phyloP scores from a whole-genome alignment of 1,284 basidiomycete genomes.

The Ustilago lituana region DNA sequence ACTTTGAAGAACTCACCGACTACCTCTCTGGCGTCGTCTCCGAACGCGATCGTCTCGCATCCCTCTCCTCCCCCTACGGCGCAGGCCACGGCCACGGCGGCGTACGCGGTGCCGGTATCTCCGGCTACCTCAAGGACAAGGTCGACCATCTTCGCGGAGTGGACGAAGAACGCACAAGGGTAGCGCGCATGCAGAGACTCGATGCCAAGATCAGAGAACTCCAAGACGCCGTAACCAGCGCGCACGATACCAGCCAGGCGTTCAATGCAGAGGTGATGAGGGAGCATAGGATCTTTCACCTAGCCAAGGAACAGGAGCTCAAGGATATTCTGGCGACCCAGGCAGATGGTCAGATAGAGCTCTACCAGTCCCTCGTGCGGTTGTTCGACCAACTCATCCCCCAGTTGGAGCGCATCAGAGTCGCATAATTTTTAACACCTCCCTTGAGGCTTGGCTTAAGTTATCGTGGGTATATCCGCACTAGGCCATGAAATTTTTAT shows the following conservation, averaged over 20 bases:
- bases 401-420: constrained; percentile 28
- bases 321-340: constrained; percentile 88
- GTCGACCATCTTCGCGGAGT: constrained; percentile 90
- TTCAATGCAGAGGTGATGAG: constrained; percentile 92
- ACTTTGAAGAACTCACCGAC: constrained; percentile 96
- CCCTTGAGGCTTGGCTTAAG: too few species aligned
- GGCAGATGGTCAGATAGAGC: constrained; percentile 92
- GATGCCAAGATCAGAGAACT: constrained; percentile 96
- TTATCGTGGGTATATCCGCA: too few species aligned
- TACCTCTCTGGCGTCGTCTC: constrained; percentile 89
- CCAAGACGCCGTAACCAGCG: constrained; percentile 92
- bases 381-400: constrained; percentile 41
- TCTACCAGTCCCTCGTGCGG: constrained; percentile 69
- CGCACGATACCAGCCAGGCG: constrained; percentile 92
- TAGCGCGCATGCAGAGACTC: constrained; percentile 89
- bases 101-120: constrained; percentile 75
- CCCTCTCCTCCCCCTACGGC: constrained; percentile 57
- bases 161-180: constrained; percentile 90
- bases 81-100: constrained; percentile 63
- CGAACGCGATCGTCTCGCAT: constrained; percentile 83
- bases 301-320: constrained; percentile 91
- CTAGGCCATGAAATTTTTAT: too few species aligned
- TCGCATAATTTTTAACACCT: constrained; percentile 5
- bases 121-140: constrained; percentile 88
- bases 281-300: constrained; percentile 89